Percentiles rank a stretch among this genome's conserved stretches.
Conservation (phyloP, 306 rosid genomes). For the Pyrus pyrifolia region DNA sequence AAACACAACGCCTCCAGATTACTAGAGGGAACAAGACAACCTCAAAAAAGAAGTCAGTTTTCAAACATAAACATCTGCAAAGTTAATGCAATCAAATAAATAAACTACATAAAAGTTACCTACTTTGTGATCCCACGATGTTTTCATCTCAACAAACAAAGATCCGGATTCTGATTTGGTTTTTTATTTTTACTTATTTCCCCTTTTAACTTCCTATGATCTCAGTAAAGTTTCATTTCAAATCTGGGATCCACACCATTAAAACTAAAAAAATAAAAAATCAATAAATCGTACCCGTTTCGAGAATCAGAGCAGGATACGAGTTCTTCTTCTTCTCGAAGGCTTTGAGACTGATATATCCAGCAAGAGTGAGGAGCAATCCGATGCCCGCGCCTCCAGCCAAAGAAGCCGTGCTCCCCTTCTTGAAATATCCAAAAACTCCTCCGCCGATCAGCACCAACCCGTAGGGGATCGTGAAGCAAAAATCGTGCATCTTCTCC, state of each 20-base stretch:
- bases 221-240: not conserved
- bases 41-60: not conserved
- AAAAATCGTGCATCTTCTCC: conserved; percentile 81
- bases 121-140: not conserved
- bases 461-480: conserved; percentile 86
- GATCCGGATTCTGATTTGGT: not conserved
- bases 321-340: conserved; percentile 63
- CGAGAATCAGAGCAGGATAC: conserved; percentile 42
- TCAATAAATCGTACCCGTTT: conserved; percentile 37
- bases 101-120: not conserved
- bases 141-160: not conserved
- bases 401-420: conserved; percentile 71
- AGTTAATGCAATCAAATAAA: not conserved
- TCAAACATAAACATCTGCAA: not conserved
- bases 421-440: conserved; percentile 47
- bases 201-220: not conserved
- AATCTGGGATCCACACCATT: not conserved
- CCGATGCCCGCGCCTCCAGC: conserved; percentile 64
- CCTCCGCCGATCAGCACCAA: conserved; percentile 64
- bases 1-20: not conserved
- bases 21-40: not conserved
- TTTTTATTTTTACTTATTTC: not conserved
- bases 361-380: conserved; percentile 56
- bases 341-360: conserved; percentile 73
- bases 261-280: not conserved